Base-by-base conservation (phyloP, 1,284 basidiomycete genomes). In the Austroboletus novae-zelandiae region DNA sequence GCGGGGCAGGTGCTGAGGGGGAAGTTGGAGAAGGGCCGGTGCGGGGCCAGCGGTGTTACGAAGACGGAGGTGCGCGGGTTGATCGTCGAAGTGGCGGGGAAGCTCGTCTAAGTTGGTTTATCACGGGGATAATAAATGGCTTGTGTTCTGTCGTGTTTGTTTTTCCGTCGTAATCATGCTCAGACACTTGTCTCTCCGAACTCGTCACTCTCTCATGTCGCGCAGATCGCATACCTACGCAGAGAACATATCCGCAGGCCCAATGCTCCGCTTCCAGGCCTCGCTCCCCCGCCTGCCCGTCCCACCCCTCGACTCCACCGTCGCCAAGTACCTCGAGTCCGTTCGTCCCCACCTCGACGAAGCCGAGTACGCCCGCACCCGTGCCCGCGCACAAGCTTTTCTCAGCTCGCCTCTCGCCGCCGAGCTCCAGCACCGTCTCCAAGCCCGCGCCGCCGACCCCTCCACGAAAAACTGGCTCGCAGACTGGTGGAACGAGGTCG, bases 401-500 rank as follows among this genome's bases (percentile, higher is more conserved):
- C 73, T 89, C 25, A 64, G 75, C 18, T 90, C 89, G 0, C 80
- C 85, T 1, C 79, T 85, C 50, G 83, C 86, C 9, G 77, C 80
- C 39, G 80, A 84, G 52, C 79, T 98, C n/a, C 95, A 98, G 72
- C 70, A 75, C 50, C 78, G 96, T 5, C 78, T 98, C 36, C 76
- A 92, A 63, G 76, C 79, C 27, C 81, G 94, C 5, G 91, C 92
- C 0, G 71, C 75, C 0, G 77, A 81, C n/a, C 76, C 80, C 0
- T 67, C 68, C 14, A 70, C 73, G 45, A 81, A 82, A 59, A 95
- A 80, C 74, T 99, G 96, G 96, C 78, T 99, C 31, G 80, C 81
- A 48, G 93, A 97, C 51, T 99, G 96, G 96, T 99, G 96, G 96
- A 97, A 98, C 71, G 92, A 98, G 39, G 81, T 71, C 9, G 95